Conservation (phyloP, 306 rosid species). For the Leucaena leucocephala region DNA sequence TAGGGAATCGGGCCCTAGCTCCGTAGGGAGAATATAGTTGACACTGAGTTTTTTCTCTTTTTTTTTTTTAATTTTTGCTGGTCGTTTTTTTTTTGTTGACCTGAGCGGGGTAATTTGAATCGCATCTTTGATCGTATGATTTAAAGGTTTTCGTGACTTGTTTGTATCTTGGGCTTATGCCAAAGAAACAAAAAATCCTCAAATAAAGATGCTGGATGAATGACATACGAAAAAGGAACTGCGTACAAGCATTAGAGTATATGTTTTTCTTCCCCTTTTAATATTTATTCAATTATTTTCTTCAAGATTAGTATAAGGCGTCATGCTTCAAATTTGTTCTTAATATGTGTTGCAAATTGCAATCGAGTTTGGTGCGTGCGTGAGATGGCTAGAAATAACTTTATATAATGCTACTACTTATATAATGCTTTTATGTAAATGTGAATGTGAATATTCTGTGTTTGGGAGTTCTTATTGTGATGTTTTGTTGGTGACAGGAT, state of each 20-base stretch:
- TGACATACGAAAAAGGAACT: background rate
- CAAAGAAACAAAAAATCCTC: background rate
- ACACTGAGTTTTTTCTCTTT: background rate
- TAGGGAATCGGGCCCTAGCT: background rate
- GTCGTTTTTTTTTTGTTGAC: background rate
- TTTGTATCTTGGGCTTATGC: slow-evolving; percentile 10
- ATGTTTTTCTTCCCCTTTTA: background rate
- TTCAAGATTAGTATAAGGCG: background rate
- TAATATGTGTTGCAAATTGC: background rate
- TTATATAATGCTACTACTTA: background rate
- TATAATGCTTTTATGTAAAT: background rate
- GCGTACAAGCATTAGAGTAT: background rate
- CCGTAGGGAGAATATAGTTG: background rate
- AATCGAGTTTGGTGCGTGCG: background rate
- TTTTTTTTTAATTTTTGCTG: background rate
- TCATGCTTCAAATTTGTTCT: background rate
- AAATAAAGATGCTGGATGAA: background rate
- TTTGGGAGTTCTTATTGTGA: slow-evolving; percentile 10
- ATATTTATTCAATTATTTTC: background rate
- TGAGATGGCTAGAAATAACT: background rate
- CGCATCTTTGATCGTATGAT: background rate
- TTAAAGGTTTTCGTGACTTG: background rate
- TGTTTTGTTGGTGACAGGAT: slow-evolving; percentile 39
- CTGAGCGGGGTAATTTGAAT: background rate
- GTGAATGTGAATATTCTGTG: background rate